Base-by-base conservation (phyloP, 2,329 filamentous ascomycete genomes). In the Xylariaceae sp. region DNA sequence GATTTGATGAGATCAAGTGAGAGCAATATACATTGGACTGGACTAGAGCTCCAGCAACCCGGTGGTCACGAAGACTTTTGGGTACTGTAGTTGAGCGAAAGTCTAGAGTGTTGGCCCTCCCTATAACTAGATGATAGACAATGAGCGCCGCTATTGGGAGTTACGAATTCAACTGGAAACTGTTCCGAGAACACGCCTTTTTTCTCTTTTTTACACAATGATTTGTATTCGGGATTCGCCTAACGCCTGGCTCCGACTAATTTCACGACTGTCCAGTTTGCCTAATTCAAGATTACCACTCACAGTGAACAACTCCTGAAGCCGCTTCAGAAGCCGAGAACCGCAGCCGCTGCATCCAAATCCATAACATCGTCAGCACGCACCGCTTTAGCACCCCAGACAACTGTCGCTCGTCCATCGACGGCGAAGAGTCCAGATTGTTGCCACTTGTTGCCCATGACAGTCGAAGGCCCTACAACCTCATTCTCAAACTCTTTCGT, bases 391-490 rank as follows among this genome's bases (percentile, higher is more conserved):
- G 70, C 70, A 3, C 73, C 75, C 74, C 73, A 81, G 9, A 77
- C 67, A 2, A 80, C 71, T 7, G 69, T 73, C 9, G 75, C 76
- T 12, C 70, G 67, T 1, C 72, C 72, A 51, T 81, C 74, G 2
- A 80, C 65, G 4, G 76, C 74, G 62, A 77, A 80, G 2, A 75
- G 71, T 0, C 76, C 76, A 1, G 74, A 71, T 59, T 77, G 73
- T 62, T 79, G 77, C 77, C 77, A 80, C 66, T 80, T 80, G 57
- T 78, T 80, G 2, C 77, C 75, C 70, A 78, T 71, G 5, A 72
- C 69, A 35, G 71, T 77, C 22, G 66, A 67, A 0, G 71, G 68
- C 0, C 69, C 74, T 2, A 68, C 66, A 31, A 39, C 79, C 76
- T 58, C 72, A 33, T 38, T 7, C 61, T 64, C 38, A 45, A 11